phyloP scores from a whole-genome alignment of 768 basidiomycete species.

The Crepidotus variabilis region DNA sequence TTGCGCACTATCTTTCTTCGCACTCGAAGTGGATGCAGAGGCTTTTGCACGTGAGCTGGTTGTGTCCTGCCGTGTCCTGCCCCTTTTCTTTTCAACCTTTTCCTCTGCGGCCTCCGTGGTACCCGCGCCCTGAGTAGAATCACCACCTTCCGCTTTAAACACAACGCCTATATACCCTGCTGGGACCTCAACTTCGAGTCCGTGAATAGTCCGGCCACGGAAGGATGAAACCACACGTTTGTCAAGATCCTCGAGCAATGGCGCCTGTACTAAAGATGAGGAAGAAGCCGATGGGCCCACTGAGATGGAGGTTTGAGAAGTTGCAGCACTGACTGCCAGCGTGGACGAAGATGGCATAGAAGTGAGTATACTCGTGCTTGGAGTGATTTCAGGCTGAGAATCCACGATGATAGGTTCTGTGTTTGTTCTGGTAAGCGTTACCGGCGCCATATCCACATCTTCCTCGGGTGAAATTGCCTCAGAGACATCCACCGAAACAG shows the following conservation, averaged over 20 bases:
- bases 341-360: slow-evolving; percentile 10
- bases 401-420: background rate
- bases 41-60: slow-evolving; percentile 14
- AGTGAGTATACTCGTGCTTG: slow-evolving; percentile 6
- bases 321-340: background rate
- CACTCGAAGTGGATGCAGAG: slow-evolving; percentile 9
- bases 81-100: slow-evolving; percentile 5
- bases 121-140: slow-evolving; percentile 5
- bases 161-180: slow-evolving; percentile 67
- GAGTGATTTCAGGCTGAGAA: background rate
- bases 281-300: background rate
- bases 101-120: background rate
- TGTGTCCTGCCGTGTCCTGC: slow-evolving; percentile 7
- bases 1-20: background rate
- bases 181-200: slow-evolving; percentile 58
- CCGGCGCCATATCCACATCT: background rate
- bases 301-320: background rate
- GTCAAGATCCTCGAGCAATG: slow-evolving; percentile 19
- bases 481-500: background rate
- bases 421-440: background rate
- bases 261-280: background rate
- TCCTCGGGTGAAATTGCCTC: background rate
- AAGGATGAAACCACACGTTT: slow-evolving; percentile 60
- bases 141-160: slow-evolving; percentile 31
- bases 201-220: slow-evolving; percentile 72